Evolutionary conservation across 768 basidiomycete species (phyloP).

Genomic region (Boletus patriciae): DNA sequence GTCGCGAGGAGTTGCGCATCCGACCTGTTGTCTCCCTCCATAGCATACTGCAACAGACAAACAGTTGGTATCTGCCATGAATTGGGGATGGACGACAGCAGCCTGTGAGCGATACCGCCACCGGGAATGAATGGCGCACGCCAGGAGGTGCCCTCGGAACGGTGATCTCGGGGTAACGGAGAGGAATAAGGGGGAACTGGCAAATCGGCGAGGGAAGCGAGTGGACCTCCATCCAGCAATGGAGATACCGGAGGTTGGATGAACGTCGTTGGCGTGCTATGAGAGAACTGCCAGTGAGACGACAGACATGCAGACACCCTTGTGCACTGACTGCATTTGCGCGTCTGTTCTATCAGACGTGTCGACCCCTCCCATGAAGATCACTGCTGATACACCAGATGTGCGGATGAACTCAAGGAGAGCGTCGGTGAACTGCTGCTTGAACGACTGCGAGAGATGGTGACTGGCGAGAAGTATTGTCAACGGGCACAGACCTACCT

Average conservation of each 20-base stretch:
- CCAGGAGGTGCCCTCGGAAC: conserved; percentile 25
- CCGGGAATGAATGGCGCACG: conserved; percentile 74
- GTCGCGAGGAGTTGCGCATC: conserved; percentile 67
- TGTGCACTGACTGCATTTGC: conserved; percentile 67
- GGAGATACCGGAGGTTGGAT: conserved; percentile 47
- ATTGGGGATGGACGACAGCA: conserved; percentile 57
- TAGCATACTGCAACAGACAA: conserved; percentile 68
- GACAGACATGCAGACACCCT: background rate
- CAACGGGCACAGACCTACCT: conserved; percentile 43
- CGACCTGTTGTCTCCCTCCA: conserved; percentile 78
- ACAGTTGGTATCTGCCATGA: conserved; percentile 55
- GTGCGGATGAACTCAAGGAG: conserved; percentile 57
- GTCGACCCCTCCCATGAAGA: conserved; percentile 78
- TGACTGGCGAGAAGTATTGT: background rate
- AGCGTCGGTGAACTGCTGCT: conserved; percentile 61
- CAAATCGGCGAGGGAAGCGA: conserved; percentile 44
- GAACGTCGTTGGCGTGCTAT: conserved; percentile 67
- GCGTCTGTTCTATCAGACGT: conserved; percentile 68
- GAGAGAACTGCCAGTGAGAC: conserved; percentile 3
- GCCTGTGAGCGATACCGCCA: conserved; percentile 67
- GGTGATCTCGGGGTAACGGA: conserved; percentile 40
- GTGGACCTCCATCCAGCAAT: conserved; percentile 43
- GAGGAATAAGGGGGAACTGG: conserved; percentile 58
- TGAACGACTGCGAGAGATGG: conserved; percentile 49
- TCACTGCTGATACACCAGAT: conserved; percentile 49